Evolutionary conservation across 1,139 yeast species (phyloP).

Genomic region (Taphrina deformans): DNA sequence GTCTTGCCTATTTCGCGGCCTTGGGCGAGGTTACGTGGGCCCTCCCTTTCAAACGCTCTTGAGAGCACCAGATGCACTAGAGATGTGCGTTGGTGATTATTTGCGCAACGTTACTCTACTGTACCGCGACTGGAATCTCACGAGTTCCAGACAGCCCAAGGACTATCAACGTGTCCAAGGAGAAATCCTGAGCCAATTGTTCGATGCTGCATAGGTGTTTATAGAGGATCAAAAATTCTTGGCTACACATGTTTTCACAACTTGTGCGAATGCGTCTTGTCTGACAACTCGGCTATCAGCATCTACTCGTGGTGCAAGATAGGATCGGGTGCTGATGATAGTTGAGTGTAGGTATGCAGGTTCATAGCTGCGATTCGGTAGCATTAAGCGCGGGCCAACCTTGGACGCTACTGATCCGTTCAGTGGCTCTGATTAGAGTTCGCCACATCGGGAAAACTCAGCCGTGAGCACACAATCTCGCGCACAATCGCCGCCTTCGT

Average conservation of each 20-base stretch:
- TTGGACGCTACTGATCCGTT: too few relatives aligned
- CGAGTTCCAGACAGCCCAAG: neutral
- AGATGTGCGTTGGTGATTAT: slow-evolving; percentile 7
- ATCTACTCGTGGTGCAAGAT: too few relatives aligned
- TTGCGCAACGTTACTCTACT: neutral
- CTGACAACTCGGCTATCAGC: too few relatives aligned
- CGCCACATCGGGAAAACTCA: neutral
- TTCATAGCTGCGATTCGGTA: neutral
- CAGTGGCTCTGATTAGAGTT: neutral
- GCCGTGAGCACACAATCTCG: neutral
- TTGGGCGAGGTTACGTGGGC: neutral
- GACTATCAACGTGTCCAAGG: neutral
- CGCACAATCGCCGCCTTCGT: slow-evolving; percentile 3
- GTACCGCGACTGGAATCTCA: neutral
- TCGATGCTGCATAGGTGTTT: too few relatives aligned
- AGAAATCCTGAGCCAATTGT: neutral
- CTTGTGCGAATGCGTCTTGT: too few relatives aligned
- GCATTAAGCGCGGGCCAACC: neutral
- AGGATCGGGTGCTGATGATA: too few relatives aligned
- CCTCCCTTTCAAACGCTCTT: neutral
- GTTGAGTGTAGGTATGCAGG: neutral
- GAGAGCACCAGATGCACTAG: neutral
- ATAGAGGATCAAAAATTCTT: too few relatives aligned
- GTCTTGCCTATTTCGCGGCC: neutral
- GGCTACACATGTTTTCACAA: too few relatives aligned